A percentile compares a stretch with the other conserved stretches of the same genome.
Evolutionary conservation across 1,284 basidiomycete species (phyloP).

Genomic region (Kalmanozyma brasiliensis): DNA sequence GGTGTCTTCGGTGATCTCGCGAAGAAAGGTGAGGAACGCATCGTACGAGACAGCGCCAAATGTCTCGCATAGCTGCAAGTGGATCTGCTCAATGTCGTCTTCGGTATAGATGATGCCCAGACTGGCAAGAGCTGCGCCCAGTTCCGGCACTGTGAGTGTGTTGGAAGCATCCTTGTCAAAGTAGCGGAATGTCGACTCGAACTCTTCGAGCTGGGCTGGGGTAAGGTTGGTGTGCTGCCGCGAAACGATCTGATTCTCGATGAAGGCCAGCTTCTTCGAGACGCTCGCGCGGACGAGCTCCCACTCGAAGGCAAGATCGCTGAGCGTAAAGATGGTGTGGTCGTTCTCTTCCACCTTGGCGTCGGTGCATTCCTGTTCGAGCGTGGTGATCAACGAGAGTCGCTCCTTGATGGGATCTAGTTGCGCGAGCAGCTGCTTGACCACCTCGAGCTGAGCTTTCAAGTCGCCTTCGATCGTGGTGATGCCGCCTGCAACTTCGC

Average conservation of each 20-base stretch:
- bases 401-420: constrained; percentile 47
- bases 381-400: constrained; percentile 30
- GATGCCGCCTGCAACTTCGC: constrained; percentile 49
- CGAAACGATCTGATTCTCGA: constrained; percentile 97
- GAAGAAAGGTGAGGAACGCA: constrained; percentile 90
- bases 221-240: constrained; percentile 90
- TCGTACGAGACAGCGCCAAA: constrained; percentile 92
- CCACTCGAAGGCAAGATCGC: constrained; percentile 90
- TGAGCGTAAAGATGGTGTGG: constrained; percentile 88
- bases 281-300: constrained; percentile 83
- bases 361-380: constrained; percentile 76
- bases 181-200: constrained; percentile 95
- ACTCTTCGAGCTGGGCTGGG: constrained; percentile 94
- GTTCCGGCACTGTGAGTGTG: constrained; percentile 83
- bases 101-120: constrained; percentile 91
- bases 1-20: constrained; percentile 92
- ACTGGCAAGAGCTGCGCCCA: constrained; percentile 91
- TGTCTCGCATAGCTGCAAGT: constrained; percentile 81
- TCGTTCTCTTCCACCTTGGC: constrained; percentile 98
- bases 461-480: constrained; percentile 55
- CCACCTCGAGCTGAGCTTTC: constrained; percentile 44
- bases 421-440: constrained; percentile 38
- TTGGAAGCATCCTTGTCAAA: constrained; percentile 94
- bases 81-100: constrained; percentile 86
- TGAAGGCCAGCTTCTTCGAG: constrained; percentile 89